Evolutionary conservation across 1,284 basidiomycete species (phyloP), one percentile per base, ranked within the genome.

Genomic region (Malassezia obtusa): DNA sequence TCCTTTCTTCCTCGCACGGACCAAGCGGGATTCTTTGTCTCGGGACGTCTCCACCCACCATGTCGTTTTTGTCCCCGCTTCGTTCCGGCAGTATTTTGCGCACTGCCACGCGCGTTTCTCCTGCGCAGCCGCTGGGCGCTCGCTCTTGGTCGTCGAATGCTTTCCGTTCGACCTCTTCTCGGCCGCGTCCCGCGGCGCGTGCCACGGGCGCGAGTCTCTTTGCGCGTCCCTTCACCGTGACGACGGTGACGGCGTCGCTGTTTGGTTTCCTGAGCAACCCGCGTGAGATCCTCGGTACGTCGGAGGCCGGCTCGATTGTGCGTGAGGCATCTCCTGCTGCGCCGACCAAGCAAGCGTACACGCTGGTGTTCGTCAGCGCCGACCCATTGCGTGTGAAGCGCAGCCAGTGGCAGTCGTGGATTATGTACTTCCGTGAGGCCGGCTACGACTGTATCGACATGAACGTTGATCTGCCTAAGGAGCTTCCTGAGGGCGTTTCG

Each of bases 361-460:
- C 53, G 26, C 48, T 56, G n/a, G 53, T 56, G 14, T 56, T 56
- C 31, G 41, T 56, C 3, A 45, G 43, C 36, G 35, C 48, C 33
- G 45, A 33, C 14, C 37, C 24, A 14, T 36, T 49, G 33, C n/a
- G 33, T 12, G 52, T 49, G 41, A 17, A 33, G 14, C 52, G 52
- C 22, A 25, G 30, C 35, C 32, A 40, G 19, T 56, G 53, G 53
- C 53, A 56, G 38, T 46, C 53, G 31, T 56, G 53, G 53, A 56
- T 56, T 38, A 35, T 46, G 39, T 56, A 56, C 44, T 56, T 56
- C 49, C 48, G 48, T 26, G 49, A 50, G 22, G 41, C 41, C 1
- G 53, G 53, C 45, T 56, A 56, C 33, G 53, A 56, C 45, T 56
- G 53, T 32, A 50, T 56, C 38, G 53, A 56, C 44, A 25, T 56